Percentiles rank a stretch among this genome's conserved stretches.
These are phyloP conservation scores for Aaosphaeria arxii DNA, from an alignment of 2,329 filamentous ascomycete species.

Conservation along the genomic window DNA sequence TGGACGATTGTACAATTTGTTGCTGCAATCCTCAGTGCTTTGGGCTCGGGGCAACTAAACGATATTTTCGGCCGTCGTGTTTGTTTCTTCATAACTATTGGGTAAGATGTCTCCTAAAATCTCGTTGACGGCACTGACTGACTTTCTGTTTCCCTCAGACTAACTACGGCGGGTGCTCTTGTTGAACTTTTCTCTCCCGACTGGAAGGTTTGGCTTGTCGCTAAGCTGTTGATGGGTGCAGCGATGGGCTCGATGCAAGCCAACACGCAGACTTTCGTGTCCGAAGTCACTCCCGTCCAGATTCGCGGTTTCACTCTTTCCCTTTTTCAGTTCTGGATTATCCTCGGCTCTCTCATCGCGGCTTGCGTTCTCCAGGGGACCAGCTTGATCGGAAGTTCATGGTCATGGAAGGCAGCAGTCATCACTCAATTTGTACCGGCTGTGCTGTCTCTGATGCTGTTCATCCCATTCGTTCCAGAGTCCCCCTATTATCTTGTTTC, in stretches of 20 bases:
- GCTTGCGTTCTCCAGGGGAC: conserved; percentile 39
- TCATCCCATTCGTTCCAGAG: not conserved
- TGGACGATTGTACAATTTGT: not conserved
- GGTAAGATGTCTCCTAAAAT: not conserved
- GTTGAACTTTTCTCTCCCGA: conserved; percentile 35
- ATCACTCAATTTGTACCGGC: not conserved
- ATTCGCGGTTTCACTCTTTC: conserved; percentile 42
- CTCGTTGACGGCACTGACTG: too few relatives aligned
- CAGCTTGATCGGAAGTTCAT: not conserved
- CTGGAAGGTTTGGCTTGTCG: conserved; percentile 42
- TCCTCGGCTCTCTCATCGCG: conserved; percentile 42
- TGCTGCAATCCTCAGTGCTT: not conserved
- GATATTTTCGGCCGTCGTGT: not conserved
- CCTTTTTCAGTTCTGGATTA: conserved; percentile 35
- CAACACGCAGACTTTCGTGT: conserved; percentile 42
- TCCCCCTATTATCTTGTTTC: not conserved
- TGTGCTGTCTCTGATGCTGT: not conserved
- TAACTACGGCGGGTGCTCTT: not conserved
- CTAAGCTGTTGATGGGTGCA: conserved; percentile 29
- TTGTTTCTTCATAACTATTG: not conserved
- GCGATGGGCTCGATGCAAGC: conserved; percentile 44
- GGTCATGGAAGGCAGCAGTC: not conserved
- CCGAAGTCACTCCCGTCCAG: conserved; percentile 42
- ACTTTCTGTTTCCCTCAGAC: not conserved
- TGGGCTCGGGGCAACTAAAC: not conserved